Evolutionary conservation across 306 rosid species (phyloP), one percentile per base, ranked within the genome.

Genomic region (Coriaria nepalensis): DNA sequence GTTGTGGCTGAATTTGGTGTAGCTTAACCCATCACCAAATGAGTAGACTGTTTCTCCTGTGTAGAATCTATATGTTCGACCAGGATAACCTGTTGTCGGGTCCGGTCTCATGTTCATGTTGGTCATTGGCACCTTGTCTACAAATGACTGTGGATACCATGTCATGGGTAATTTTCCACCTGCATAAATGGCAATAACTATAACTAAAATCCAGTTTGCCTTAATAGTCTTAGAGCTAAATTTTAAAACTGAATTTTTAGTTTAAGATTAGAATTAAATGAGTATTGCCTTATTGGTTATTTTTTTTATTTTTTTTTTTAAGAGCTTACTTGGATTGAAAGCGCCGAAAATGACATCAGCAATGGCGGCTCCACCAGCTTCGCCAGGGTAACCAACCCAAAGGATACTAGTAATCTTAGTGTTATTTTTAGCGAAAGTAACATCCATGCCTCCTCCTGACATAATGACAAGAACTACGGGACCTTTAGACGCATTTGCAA

Each of bases 361-460:
- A 9, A 90, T 65, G 64, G 96, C 95, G 40, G 96, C 94, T 67
- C 98, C 98, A 48, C 98, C 98, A 7, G 98, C 98, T 73, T 90
- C 93, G 39, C 98, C 98, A 0, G 98, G 98, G 73, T 79, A 90
- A 36, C 98, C 98, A 54, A 90, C 85, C 98, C 98, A 90, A 4
- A 90, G 74, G 59, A 90, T 90, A 81, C 95, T 85, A n/a, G 80
- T 63, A 40, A 90, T 75, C 62, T 90, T 90, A 32, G 56, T 68
- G 50, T 77, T 51, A 47, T 38, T 62, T 66, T 85, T 90, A 2
- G 98, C 98, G 62, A 85, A 90, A 43, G 94, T 67, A 35, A 90
- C 62, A 47, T 90, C 98, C 61, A 90, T 73, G 45, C 98, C 95
- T 48, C 98, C 98, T n/a, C 95, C 98, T 37, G 95, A 81, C 95